These are phyloP conservation scores for Candida saitoana DNA, from an alignment of 805 yeast species.

Conservation along the genomic window DNA sequence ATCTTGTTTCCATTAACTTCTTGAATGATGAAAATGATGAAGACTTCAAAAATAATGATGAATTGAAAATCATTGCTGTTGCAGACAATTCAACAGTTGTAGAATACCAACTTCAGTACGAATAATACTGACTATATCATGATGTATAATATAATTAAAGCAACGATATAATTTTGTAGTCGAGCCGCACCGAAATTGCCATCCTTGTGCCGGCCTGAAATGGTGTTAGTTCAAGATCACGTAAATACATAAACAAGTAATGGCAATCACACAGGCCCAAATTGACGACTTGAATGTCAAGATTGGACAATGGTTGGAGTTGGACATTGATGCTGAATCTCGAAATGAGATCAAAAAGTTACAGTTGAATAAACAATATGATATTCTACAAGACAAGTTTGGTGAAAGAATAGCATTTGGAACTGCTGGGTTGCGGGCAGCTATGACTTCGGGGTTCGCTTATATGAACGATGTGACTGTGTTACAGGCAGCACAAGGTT, in stretches of 20 bases:
- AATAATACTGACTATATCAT: not conserved
- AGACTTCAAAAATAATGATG: constrained; percentile 9
- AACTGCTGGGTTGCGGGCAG: constrained; percentile 86
- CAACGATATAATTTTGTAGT: not conserved
- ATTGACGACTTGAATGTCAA: constrained; percentile 17
- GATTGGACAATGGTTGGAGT: constrained; percentile 32
- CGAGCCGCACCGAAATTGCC: constrained; percentile 1
- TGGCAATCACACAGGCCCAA: not conserved
- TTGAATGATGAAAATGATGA: constrained; percentile 12
- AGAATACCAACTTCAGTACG: constrained; percentile 11
- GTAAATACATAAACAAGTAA: not conserved
- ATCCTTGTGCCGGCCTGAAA: not conserved
- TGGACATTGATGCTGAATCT: constrained; percentile 43
- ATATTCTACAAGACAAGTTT: constrained; percentile 49
- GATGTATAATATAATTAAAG: not conserved
- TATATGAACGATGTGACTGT: constrained; percentile 89
- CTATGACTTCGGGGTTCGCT: constrained; percentile 87
- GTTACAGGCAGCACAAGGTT: constrained; percentile 84
- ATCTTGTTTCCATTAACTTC: constrained; percentile 1
- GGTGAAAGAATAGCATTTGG: constrained; percentile 73
- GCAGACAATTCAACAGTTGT: constrained; percentile 11
- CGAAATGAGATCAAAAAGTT: constrained; percentile 52
- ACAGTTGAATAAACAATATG: constrained; percentile 30
- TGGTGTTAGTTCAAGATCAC: not conserved
- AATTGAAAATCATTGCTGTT: constrained; percentile 10